A percentile compares a stretch with the other conserved stretches of the same genome.
Conservation (phyloP, 2,329 filamentous ascomycete species). For the Calonectria ilicicola region DNA sequence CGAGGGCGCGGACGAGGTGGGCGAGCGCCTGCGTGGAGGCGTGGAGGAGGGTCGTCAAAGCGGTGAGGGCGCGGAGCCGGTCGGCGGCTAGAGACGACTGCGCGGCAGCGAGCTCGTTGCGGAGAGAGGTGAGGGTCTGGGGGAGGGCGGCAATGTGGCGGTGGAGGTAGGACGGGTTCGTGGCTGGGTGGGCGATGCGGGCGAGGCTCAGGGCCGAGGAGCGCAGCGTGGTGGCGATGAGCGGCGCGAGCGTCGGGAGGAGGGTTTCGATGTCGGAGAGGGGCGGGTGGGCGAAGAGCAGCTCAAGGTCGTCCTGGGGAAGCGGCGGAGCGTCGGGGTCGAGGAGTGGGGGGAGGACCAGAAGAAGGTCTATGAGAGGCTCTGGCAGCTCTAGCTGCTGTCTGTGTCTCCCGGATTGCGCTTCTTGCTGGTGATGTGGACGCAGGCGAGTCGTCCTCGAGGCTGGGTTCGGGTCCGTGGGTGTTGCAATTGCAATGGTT, state of each 20-base stretch:
- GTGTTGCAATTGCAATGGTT: conserved; percentile 61
- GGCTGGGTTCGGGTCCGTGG: conserved; percentile 41
- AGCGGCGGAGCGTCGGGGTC: conserved; percentile 49
- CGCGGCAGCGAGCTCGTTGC: conserved; percentile 44
- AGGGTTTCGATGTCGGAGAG: conserved; percentile 60
- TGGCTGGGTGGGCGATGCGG: conserved; percentile 60
- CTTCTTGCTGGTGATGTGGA: conserved; percentile 32
- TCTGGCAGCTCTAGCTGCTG: conserved; percentile 49
- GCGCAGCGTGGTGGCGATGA: conserved; percentile 64
- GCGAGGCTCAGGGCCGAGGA: conserved; percentile 61
- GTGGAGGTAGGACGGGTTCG: conserved; percentile 69
- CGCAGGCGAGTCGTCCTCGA: conserved; percentile 39
- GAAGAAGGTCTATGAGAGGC: conserved; percentile 64
- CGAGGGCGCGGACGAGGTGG: conserved; percentile 62
- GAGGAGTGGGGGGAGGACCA: conserved; percentile 65
- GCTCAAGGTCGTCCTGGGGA: conserved; percentile 48
- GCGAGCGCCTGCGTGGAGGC: conserved; percentile 53
- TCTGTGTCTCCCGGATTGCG: conserved; percentile 35
- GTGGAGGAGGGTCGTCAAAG: conserved; percentile 54
- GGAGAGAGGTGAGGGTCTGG: conserved; percentile 52
- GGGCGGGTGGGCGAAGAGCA: conserved; percentile 64
- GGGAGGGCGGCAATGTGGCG: conserved; percentile 65
- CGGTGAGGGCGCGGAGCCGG: conserved; percentile 54
- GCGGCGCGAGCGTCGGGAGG: conserved; percentile 59
- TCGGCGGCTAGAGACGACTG: conserved; percentile 50